phyloP scores from a whole-genome alignment of 2,329 filamentous ascomycete genomes.

The Diplodia seriata region DNA sequence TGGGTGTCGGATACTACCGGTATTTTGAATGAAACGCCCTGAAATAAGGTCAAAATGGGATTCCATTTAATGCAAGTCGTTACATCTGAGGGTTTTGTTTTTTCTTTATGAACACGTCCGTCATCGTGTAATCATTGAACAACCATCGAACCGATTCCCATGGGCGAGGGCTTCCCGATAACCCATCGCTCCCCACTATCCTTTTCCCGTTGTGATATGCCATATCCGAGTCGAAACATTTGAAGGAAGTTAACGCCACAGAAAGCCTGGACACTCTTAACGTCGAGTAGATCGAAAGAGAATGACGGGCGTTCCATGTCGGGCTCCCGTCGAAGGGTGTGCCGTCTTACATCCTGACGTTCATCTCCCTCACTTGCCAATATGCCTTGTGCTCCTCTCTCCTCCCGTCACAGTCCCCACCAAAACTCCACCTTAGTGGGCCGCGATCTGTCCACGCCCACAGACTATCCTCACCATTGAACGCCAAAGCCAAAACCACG shows the following conservation, averaged over 20 bases:
- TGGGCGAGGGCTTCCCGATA: not conserved
- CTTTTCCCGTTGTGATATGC: not conserved
- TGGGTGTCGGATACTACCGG: too few relatives aligned
- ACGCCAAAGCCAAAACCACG: constrained; percentile 36
- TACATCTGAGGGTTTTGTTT: too few relatives aligned
- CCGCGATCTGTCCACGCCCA: constrained; percentile 39
- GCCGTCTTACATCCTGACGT: not conserved
- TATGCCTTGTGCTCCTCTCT: not conserved
- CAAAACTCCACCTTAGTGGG: constrained; percentile 36
- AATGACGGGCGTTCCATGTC: not conserved
- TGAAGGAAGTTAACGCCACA: not conserved
- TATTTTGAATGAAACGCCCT: too few relatives aligned
- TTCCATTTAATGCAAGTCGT: too few relatives aligned
- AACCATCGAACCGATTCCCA: not conserved
- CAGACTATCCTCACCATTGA: constrained; percentile 36
- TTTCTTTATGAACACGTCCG: too few relatives aligned
- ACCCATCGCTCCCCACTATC: not conserved
- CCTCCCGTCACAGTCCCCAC: not conserved
- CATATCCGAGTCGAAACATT: not conserved
- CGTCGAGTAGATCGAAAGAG: not conserved
- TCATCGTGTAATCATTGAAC: too few relatives aligned
- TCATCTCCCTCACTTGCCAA: constrained; percentile 19
- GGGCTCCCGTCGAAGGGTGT: not conserved
- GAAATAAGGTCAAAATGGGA: too few relatives aligned
- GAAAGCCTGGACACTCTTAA: not conserved